Evolutionary conservation across 768 basidiomycete species (phyloP), one percentile per base, ranked within the genome.

Genomic region (Amanita subjunquillea): DNA sequence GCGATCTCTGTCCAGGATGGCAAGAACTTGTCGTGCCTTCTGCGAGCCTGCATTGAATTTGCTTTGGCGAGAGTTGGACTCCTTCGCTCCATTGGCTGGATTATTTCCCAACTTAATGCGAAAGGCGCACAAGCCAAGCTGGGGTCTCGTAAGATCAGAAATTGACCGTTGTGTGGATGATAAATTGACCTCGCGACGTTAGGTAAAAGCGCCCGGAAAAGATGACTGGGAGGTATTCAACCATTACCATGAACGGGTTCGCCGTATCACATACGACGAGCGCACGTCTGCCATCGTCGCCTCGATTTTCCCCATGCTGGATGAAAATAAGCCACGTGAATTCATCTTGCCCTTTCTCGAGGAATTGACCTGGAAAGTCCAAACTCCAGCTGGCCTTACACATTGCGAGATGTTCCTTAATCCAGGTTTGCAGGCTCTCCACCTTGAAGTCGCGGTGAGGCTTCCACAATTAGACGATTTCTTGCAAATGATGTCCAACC

Each of bases 11-110:
- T 82, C 85, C 47, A 74, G 87, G 60, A 70, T 90, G 58, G 79
- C 87, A 45, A 75, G 87, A 50, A 87, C 87, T 43, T 88, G 87
- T 67, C 79, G 75, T 56, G 78, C 81, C n/a, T 70, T 87, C 63
- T 79, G 74, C 58, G 85, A 84, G 57, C 85, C 85, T 12, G 79
- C 82, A n/a, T 62, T 89, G 58, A 71, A 82, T 62, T 69, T 82
- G 46, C 72, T 90, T 29, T 90, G 87, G 87, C 79, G 76, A 62
- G 87, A 90, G 59, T 68, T 90, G 52, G 86, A 89, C 63, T 85
- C 84, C 10, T 70, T 89, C 54, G 67, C 80, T 43, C 87, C 87
- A 8, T 70, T 90, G 53, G 70, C 89, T 53, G 81, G 82, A 34
- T 63, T 88, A 51, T 89, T 90, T 63, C 87, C 87, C 12, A 72